Percentiles rank a stretch among this genome's conserved stretches.
These are phyloP conservation scores for Aspergillus carlsbadensis DNA, from an alignment of 495 filamentous ascomycete genomes.

Conservation along the genomic window DNA sequence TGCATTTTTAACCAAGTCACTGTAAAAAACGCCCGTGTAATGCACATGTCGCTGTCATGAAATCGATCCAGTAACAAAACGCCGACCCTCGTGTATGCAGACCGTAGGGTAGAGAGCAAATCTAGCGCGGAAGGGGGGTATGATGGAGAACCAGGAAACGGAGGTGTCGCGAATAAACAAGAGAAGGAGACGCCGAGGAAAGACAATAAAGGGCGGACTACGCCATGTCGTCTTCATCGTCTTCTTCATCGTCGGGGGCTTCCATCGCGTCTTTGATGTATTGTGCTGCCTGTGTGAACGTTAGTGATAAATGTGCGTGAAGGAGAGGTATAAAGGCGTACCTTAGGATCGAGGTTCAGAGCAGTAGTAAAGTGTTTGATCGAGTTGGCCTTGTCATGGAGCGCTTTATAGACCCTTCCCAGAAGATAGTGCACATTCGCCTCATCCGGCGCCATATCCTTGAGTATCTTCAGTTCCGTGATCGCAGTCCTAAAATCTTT, in stretches of 20 bases:
- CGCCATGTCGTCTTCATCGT: slow-evolving; percentile 64
- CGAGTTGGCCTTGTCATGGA: slow-evolving; percentile 75
- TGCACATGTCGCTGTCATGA: slow-evolving; percentile 31
- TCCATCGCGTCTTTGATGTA: slow-evolving; percentile 95
- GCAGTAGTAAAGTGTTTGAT: slow-evolving; percentile 93
- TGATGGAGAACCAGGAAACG: neutral
- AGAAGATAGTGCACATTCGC: slow-evolving; percentile 93
- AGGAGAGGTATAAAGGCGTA: slow-evolving; percentile 32
- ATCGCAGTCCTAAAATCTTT: slow-evolving; percentile 68
- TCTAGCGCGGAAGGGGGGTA: slow-evolving; percentile 9
- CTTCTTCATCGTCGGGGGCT: slow-evolving; percentile 79
- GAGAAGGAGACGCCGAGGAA: slow-evolving; percentile 11
- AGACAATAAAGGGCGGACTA: slow-evolving; percentile 21
- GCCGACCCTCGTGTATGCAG: slow-evolving; percentile 19
- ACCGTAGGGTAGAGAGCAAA: slow-evolving; percentile 9
- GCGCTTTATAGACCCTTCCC: slow-evolving; percentile 78
- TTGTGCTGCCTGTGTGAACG: slow-evolving; percentile 65
- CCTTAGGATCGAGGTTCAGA: slow-evolving; percentile 94
- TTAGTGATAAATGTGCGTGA: slow-evolving; percentile 19
- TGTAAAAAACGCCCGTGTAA: slow-evolving; percentile 39
- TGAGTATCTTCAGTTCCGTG: slow-evolving; percentile 75
- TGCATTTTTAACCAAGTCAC: slow-evolving; percentile 28
- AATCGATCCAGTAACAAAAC: slow-evolving; percentile 30
- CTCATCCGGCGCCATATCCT: slow-evolving; percentile 89
- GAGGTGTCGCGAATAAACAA: neutral